phyloP scores from a whole-genome alignment of 495 filamentous ascomycete species.

The Clavariopsis aquatica region DNA sequence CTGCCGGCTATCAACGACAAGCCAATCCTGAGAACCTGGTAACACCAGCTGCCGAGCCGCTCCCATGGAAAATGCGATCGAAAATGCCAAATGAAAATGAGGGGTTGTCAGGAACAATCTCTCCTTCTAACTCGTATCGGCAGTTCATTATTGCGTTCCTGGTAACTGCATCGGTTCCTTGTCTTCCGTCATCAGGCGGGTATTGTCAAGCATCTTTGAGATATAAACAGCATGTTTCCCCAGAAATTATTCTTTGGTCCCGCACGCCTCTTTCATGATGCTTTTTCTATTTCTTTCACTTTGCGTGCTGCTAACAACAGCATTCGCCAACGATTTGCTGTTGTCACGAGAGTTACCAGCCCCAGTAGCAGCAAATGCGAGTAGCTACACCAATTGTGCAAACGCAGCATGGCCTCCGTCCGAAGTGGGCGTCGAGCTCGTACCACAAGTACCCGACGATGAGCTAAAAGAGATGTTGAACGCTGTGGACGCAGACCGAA shows the following conservation, averaged over 20 bases:
- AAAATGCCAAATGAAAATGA: constrained; percentile 19
- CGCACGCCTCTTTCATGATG: neutral
- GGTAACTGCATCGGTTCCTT: constrained; percentile 4
- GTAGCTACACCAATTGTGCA: constrained; percentile 30
- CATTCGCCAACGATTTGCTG: constrained; percentile 24
- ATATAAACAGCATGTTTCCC: neutral
- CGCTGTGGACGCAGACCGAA: constrained; percentile 47
- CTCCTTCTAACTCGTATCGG: constrained; percentile 10
- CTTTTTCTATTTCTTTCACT: neutral
- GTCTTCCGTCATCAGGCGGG: constrained; percentile 12
- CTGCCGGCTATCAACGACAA: neutral
- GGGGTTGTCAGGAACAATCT: constrained; percentile 28
- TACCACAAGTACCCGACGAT: constrained; percentile 50
- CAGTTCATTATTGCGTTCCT: constrained; percentile 20
- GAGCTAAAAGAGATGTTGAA: constrained; percentile 50
- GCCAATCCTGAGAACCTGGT: constrained; percentile 4
- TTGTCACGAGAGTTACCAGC: constrained; percentile 11
- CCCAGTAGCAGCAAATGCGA: constrained; percentile 22
- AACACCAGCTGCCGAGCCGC: constrained; percentile 20
- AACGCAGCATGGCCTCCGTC: constrained; percentile 42
- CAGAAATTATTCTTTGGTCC: neutral
- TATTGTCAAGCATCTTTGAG: constrained; percentile 1
- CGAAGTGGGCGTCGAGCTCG: constrained; percentile 43
- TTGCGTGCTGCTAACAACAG: constrained; percentile 4
- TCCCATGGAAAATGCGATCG: constrained; percentile 7